A percentile compares a stretch with the other conserved stretches of the same genome.
Conservation (phyloP, 192 early-diverging fungal species). For the Haplosporangium gracile region DNA sequence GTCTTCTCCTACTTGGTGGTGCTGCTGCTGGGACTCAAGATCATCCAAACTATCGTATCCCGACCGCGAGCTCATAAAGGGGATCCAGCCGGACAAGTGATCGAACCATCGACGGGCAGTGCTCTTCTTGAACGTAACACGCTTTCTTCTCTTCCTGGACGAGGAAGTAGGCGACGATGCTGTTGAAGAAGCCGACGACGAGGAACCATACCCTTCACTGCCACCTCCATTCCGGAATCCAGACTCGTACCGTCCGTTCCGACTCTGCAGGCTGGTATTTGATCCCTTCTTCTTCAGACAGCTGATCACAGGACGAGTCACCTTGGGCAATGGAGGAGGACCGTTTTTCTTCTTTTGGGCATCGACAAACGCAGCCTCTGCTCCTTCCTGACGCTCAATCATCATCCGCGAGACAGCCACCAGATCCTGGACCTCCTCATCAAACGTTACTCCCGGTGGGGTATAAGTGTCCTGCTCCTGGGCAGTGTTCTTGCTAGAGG, state of each 20-base stretch:
- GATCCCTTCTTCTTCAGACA: constrained; percentile 47
- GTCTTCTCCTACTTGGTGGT: not conserved
- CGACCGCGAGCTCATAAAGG: not conserved
- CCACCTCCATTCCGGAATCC: not conserved
- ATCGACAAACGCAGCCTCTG: not conserved
- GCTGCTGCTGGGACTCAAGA: constrained; percentile 18
- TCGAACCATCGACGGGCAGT: constrained; percentile 16
- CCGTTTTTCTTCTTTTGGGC: not conserved
- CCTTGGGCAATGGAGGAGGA: constrained; percentile 5
- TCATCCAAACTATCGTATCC: not conserved
- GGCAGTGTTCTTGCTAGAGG: not conserved
- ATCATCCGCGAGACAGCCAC: constrained; percentile 25
- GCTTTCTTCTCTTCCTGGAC: constrained; percentile 11
- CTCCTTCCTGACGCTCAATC: constrained; percentile 25
- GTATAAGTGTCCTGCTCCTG: constrained; percentile 21
- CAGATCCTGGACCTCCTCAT: constrained; percentile 42
- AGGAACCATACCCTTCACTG: constrained; percentile 27
- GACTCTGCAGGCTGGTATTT: constrained; percentile 23
- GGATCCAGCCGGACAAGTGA: constrained; percentile 11
- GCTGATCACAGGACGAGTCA: constrained; percentile 44
- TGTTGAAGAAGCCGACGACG: not conserved
- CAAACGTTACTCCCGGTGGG: constrained; percentile 25
- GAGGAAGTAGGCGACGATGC: not conserved
- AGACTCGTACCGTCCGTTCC: not conserved
- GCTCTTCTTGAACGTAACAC: constrained; percentile 39